phyloP scores from a whole-genome alignment of 345 rosid species.

The Bruguiera parviflora region DNA sequence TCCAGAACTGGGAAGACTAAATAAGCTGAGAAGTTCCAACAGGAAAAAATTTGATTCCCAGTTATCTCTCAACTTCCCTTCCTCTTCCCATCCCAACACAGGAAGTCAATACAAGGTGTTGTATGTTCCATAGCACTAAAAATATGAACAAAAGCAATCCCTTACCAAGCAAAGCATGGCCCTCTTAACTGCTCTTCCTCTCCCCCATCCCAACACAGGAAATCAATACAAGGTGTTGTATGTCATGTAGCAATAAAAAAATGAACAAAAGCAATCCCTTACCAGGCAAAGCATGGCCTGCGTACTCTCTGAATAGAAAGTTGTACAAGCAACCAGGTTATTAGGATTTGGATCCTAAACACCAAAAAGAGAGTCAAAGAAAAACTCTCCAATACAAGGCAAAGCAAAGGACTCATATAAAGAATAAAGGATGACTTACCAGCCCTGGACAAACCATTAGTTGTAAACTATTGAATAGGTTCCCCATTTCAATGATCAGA shows the following conservation, averaged over 20 bases:
- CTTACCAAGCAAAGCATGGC: constrained; percentile 94
- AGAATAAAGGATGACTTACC: constrained; percentile 51
- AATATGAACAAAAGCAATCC: background rate
- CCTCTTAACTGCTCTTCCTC: background rate
- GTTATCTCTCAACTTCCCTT: no score
- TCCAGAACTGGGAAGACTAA: no score
- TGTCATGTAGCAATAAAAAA: background rate
- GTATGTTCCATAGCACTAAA: background rate
- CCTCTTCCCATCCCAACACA: no score
- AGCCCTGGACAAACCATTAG: constrained; percentile 84
- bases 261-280: constrained; percentile 16
- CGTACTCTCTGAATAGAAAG: constrained; percentile 80
- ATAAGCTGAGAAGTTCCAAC: no score
- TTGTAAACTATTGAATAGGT: constrained; percentile 63
- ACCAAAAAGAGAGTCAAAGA: constrained; percentile 19
- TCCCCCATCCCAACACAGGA: no score
- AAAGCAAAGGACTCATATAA: background rate
- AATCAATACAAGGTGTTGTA: background rate
- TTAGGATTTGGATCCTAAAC: constrained; percentile 96
- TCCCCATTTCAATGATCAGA: constrained; percentile 79
- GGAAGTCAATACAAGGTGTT: background rate
- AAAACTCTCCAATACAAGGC: constrained; percentile 2
- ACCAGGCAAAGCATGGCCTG: constrained; percentile 93
- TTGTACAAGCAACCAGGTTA: constrained; percentile 87
- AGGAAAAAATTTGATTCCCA: no score